Evolutionary conservation across 2,329 filamentous ascomycete species (phyloP).

Genomic region (Dothideomycetes sp.): DNA sequence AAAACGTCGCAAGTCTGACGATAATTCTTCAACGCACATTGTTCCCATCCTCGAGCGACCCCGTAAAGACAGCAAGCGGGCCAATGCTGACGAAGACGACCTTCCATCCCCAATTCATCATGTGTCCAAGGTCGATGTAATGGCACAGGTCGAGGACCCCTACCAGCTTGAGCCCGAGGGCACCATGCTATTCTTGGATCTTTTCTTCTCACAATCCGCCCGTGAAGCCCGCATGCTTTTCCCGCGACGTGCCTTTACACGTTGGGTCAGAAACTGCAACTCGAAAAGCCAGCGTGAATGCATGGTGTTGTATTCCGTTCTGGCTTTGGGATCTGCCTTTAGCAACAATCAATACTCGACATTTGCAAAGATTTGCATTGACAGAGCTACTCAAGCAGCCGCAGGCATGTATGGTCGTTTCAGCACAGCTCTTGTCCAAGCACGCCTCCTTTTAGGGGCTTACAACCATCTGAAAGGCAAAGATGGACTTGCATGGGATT

Average conservation of each 20-base stretch:
- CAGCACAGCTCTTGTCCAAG: slow-evolving; percentile 55
- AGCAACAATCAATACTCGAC: slow-evolving; percentile 23
- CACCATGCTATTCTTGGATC: slow-evolving; percentile 40
- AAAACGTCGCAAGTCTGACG: slow-evolving; percentile 5
- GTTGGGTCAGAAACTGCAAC: slow-evolving; percentile 42
- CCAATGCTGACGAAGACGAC: slow-evolving; percentile 7
- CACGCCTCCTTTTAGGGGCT: slow-evolving; percentile 53
- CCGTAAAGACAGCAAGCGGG: slow-evolving; percentile 8
- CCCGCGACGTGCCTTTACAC: slow-evolving; percentile 40
- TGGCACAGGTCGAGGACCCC: slow-evolving; percentile 41
- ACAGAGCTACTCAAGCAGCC: slow-evolving; percentile 48
- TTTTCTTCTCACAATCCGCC: slow-evolving; percentile 49
- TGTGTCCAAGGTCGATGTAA: slow-evolving; percentile 18
- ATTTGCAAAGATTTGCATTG: slow-evolving; percentile 36
- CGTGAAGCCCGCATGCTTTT: slow-evolving; percentile 45
- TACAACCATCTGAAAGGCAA: slow-evolving; percentile 54
- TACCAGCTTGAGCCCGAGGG: slow-evolving; percentile 38
- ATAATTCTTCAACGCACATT: slow-evolving; percentile 1
- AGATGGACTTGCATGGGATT: slow-evolving; percentile 51
- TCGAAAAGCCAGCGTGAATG: slow-evolving; percentile 32
- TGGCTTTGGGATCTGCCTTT: slow-evolving; percentile 47
- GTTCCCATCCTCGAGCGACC: slow-evolving; percentile 1
- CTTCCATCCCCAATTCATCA: slow-evolving; percentile 14
- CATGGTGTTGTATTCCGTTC: slow-evolving; percentile 50
- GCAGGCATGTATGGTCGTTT: slow-evolving; percentile 40